phyloP scores from a whole-genome alignment of 1,139 yeast species.

The Hansenula lynferdii region DNA sequence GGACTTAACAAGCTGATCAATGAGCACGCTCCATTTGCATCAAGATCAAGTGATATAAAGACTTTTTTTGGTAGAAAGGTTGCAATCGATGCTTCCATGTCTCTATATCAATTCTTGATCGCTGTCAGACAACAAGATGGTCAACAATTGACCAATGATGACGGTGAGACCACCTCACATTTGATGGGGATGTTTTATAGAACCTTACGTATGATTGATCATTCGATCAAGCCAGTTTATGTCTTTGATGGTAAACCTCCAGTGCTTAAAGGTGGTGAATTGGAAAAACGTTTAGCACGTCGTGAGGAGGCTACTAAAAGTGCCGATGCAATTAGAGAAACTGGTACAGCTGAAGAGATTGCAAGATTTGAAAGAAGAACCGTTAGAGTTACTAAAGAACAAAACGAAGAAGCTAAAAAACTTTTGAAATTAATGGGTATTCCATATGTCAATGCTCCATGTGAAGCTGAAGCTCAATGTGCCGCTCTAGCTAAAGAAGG shows the following conservation, averaged over 20 bases:
- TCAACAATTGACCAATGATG: conserved; percentile 81
- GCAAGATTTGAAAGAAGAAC: conserved; percentile 80
- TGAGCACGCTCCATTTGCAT: conserved; percentile 86
- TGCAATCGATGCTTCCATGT: conserved; percentile 87
- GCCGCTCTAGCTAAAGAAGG: conserved; percentile 88
- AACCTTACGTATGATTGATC: conserved; percentile 81
- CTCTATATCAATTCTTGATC: conserved; percentile 86
- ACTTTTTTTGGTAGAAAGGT: conserved; percentile 89
- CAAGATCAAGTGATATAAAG: conserved; percentile 76
- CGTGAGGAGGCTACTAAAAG: conserved; percentile 81
- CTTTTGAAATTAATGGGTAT: conserved; percentile 87
- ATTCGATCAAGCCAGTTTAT: conserved; percentile 92
- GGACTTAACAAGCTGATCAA: conserved; percentile 58
- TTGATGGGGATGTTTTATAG: conserved; percentile 94
- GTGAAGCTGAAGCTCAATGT: conserved; percentile 99
- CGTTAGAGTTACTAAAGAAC: conserved; percentile 83
- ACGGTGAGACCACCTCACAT: conserved; percentile 94
- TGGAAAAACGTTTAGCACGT: conserved; percentile 76
- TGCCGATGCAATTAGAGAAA: conserved; percentile 68
- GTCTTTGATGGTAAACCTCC: conserved; percentile 95
- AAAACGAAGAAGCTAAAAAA: conserved; percentile 88
- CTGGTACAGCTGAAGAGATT: conserved; percentile 75
- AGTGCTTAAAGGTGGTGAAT: conserved; percentile 85
- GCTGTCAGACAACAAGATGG: conserved; percentile 98
- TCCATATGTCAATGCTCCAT: conserved; percentile 90